These are phyloP conservation scores for Rhytidiadelphus loreus DNA, from an alignment of 225 moss, liverwort and hornwort species.

Conservation along the genomic window DNA sequence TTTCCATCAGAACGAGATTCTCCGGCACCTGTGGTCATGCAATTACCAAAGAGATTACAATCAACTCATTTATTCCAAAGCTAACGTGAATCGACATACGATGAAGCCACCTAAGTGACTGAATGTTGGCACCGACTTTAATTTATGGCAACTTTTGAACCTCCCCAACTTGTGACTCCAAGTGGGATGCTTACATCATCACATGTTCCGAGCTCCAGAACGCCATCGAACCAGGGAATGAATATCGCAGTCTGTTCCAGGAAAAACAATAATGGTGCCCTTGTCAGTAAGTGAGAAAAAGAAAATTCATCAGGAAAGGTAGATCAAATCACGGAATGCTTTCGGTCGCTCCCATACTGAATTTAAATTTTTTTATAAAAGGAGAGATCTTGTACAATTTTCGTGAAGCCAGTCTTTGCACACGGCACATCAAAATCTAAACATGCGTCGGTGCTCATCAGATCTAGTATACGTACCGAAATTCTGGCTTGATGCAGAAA, in stretches of 20 bases:
- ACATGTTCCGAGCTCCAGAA: conserved; percentile 71
- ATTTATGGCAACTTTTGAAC: not conserved
- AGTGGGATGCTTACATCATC: conserved; percentile 5
- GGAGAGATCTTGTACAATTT: not conserved
- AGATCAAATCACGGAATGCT: not conserved
- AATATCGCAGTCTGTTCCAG: conserved; percentile 43
- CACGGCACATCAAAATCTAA: not conserved
- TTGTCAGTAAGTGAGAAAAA: not conserved
- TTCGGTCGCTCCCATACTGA: not conserved
- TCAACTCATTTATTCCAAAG: not conserved
- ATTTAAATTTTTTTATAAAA: not conserved
- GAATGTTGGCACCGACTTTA: not conserved
- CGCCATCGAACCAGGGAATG: conserved; percentile 44
- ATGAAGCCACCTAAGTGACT: not conserved
- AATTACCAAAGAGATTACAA: not conserved
- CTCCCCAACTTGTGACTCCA: not conserved
- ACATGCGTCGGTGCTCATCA: not conserved
- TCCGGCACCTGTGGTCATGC: not conserved
- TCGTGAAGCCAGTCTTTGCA: not conserved
- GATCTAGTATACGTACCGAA: not conserved
- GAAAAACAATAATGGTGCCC: not conserved
- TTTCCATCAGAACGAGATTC: not conserved
- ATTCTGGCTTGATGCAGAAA: conserved; percentile 53
- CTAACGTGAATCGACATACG: not conserved
- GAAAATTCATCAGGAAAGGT: not conserved